Conservation (phyloP, 371 early-diverging fungal species). For the Entomophthora muscae region DNA sequence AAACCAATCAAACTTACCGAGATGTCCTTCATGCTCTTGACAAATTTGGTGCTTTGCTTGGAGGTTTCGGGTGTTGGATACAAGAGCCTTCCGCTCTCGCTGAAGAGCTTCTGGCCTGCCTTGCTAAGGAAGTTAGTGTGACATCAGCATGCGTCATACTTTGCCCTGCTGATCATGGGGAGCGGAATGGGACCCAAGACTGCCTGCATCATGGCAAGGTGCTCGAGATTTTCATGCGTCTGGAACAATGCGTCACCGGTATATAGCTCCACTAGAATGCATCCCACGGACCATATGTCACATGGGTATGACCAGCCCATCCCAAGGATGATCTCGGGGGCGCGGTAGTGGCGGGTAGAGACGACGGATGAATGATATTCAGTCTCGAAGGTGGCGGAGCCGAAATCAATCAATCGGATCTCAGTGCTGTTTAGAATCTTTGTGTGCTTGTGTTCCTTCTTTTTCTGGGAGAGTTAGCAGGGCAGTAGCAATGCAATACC, state of each 20-base stretch:
- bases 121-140: background rate
- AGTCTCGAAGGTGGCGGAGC: constrained; percentile 82
- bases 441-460: constrained; percentile 15
- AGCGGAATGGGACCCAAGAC: constrained; percentile 34
- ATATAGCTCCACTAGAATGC: constrained; percentile 83
- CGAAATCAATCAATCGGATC: constrained; percentile 89
- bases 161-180: constrained; percentile 18
- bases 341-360: constrained; percentile 87
- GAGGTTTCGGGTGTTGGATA: background rate
- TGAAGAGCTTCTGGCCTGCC: background rate
- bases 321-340: constrained; percentile 89
- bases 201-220: constrained; percentile 52
- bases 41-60: background rate
- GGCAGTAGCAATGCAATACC: background rate
- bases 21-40: constrained; percentile 1
- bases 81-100: background rate
- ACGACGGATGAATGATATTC: constrained; percentile 84
- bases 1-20: background rate
- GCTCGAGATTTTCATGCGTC: constrained; percentile 70
- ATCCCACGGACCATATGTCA: constrained; percentile 95
- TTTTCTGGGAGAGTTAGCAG: background rate
- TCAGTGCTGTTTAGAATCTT: constrained; percentile 47
- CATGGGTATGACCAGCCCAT: constrained; percentile 91
- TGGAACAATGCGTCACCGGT: constrained; percentile 92
- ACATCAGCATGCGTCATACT: no score